These are phyloP conservation scores for Colletotrichum sp. DNA, from an alignment of 2,329 filamentous ascomycete species.

Conservation along the genomic window DNA sequence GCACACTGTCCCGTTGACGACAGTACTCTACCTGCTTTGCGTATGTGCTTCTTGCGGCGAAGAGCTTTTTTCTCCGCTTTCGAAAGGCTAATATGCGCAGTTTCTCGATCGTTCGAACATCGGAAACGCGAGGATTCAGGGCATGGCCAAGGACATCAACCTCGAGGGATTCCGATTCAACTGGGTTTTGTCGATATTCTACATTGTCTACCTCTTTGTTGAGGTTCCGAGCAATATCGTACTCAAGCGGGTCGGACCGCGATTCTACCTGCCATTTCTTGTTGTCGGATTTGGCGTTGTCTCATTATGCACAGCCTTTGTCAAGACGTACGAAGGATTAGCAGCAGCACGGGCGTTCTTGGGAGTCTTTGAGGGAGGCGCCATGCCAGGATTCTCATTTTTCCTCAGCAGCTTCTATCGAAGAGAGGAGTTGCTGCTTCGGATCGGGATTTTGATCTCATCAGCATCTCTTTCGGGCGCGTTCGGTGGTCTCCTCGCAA, in stretches of 20 bases:
- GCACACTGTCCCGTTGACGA: conserved; percentile 56
- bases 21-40: conserved; percentile 57
- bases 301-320: conserved; percentile 59
- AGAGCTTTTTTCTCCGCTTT: background rate
- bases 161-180: conserved; percentile 58
- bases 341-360: conserved; percentile 52
- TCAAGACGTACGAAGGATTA: conserved; percentile 49
- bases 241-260: conserved; percentile 57
- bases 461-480: conserved; percentile 60
- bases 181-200: conserved; percentile 63
- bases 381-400: conserved; percentile 63
- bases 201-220: conserved; percentile 59
- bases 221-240: conserved; percentile 62
- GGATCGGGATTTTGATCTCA: conserved; percentile 61
- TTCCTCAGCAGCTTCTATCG: conserved; percentile 63
- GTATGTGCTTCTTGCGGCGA: conserved; percentile 36
- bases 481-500: conserved; percentile 62
- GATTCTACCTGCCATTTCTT: conserved; percentile 57
- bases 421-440: conserved; percentile 58
- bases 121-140: conserved; percentile 62
- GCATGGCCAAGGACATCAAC: conserved; percentile 52
- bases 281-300: conserved; percentile 61
- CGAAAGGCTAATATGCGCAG: background rate
- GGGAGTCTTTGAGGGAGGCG: conserved; percentile 61
- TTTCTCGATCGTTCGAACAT: conserved; percentile 44